phyloP scores from a whole-genome alignment of 2,329 filamentous ascomycete genomes.

The Xylaria sp. region DNA sequence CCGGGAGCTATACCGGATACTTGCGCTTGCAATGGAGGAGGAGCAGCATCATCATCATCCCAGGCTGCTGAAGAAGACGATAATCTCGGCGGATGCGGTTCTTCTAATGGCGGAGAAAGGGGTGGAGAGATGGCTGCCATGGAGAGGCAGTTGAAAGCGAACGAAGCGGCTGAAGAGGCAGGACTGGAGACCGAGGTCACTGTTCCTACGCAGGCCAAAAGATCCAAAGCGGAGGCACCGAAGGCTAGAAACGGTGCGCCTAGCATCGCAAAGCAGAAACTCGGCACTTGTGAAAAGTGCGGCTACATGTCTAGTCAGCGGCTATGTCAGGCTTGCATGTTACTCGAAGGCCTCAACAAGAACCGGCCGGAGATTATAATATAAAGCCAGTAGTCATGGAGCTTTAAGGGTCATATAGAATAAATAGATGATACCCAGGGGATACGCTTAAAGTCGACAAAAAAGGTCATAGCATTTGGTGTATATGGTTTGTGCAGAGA shows the following conservation, averaged over 20 bases:
- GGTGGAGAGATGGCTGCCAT: constrained; percentile 77
- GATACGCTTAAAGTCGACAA: constrained; percentile 12
- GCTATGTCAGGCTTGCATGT: constrained; percentile 86
- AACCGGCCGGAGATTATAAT: constrained; percentile 56
- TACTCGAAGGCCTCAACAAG: constrained; percentile 89
- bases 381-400: constrained; percentile 30
- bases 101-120: constrained; percentile 57
- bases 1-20: constrained; percentile 50
- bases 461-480: constrained; percentile 18
- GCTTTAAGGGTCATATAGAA: constrained; percentile 11
- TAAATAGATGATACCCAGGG: constrained; percentile 26
- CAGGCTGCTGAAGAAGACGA: constrained; percentile 42
- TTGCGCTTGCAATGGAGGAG: constrained; percentile 44
- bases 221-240: constrained; percentile 30
- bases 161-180: constrained; percentile 55
- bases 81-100: constrained; percentile 69
- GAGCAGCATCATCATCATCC: constrained; percentile 34
- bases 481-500: constrained; percentile 23
- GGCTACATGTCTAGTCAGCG: constrained; percentile 94
- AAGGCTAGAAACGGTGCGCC: constrained; percentile 24
- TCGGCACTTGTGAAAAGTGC: constrained; percentile 80
- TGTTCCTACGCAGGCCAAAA: constrained; percentile 25
- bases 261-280: constrained; percentile 56
- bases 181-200: constrained; percentile 63
- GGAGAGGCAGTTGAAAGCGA: constrained; percentile 67